Evolutionary conservation across 164 flowering plant genomes (phyloP), one percentile per base, ranked within the genome.

Genomic region (Hamamelis virginiana): DNA sequence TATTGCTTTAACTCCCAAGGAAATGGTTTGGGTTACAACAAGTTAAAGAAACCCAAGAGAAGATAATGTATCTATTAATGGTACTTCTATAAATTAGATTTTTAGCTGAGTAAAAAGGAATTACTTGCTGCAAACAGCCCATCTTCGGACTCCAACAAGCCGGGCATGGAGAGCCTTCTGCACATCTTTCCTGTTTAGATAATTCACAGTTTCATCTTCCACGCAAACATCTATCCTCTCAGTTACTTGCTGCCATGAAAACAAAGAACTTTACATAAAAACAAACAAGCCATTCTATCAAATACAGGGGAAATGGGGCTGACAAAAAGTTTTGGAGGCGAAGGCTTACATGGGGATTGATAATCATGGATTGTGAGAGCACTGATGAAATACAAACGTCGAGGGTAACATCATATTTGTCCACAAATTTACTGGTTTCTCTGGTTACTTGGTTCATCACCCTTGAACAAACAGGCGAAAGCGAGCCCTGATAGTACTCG

Each of bases 381-480:
- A 87, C 81, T 0, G 91, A 79, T 8, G 91, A 67, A n/a, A 85
- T 72, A 57, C 97, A 91, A 22, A 89, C 89, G 70, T 91, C 97
- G 18, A 85, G 86, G 0, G 89, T 86, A 21, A 91, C 94, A 71
- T 87, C 97, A 63, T 89, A 91, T 28, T 80, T 77, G 77, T 86
- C 83, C 0, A 87, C 84, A 65, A 78, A 87, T 64, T 77, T 77
- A 69, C 94, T 85, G 41, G 82, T 86, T 77, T 91, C 97, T 71
- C 62, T 73, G 55, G 52, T 78, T 33, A 87, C 88, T 72, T 72
- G 83, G 56, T 71, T 72, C 81, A 74, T 73, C 51, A 87, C 93
- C 68, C 61, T 79, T 1, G 84, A 80, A 69, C 93, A 90, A 53
- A 78, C 56, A 9, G 85, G 72, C 1, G 96, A 83, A 52, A 89